Base-by-base conservation (phyloP, 2,329 filamentous ascomycete species). In the Colletotrichum sublineola region DNA sequence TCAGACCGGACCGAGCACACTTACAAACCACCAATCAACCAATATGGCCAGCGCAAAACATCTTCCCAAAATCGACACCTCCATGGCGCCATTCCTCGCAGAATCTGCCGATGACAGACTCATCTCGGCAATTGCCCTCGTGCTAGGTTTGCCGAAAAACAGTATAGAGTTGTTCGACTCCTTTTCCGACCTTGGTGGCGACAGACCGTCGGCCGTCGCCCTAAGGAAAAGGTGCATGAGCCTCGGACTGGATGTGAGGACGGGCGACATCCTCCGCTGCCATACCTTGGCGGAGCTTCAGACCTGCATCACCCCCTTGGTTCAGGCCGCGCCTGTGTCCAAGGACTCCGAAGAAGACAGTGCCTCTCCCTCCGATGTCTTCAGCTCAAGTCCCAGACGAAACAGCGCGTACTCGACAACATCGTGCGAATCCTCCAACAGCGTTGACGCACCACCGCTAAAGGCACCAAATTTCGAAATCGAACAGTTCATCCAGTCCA, bases 271-370 rank as follows among this genome's bases (percentile, higher is more conserved):
- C 60, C 78, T 86, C 66, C 79, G 77, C 50, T 85, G 84, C 76
- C 79, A 79, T 61, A 86, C 81, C 4, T 77, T 86, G 52, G 81
- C 84, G 63, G 85, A 86, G 74, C 78, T 86, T 31, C 84, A 86
- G 76, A 83, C 82, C 1, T 80, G 81, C 72, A 78, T 84, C 36
- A 80, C 77, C 15, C 81, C 82, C 15, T 67, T 56, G 48, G 53
- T 46, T 44, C 68, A 63, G 55, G 18, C 67, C 42, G 60, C 57
- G 46, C 57, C 67, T 18, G 63, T 66, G 56, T 63, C 44, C 48
- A 67, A 63, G 36, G 68, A 69, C 48, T 70, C 73, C 14, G 75
- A 75, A 8, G 46, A 62, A 38, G 64, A 69, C 20, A 74, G 72
- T 58, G 46, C 64, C 1, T 65, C 63, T 31, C 61, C 71, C 29